These are phyloP conservation scores for Hypoxylon lienhwacheense DNA, from an alignment of 495 filamentous ascomycete genomes.

Conservation along the genomic window DNA sequence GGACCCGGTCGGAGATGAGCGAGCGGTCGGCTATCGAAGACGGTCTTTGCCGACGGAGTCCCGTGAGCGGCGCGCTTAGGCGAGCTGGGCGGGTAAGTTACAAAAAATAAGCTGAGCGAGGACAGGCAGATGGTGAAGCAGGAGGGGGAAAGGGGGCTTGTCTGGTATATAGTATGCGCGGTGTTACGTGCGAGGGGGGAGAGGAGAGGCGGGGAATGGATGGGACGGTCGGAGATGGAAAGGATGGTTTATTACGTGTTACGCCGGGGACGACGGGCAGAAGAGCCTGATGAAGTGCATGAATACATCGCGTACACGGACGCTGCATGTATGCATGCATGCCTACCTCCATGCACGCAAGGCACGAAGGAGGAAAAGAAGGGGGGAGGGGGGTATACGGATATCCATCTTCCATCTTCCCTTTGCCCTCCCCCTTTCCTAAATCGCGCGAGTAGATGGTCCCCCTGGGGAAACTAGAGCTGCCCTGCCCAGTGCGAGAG, in stretches of 20 bases:
- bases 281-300: too few relatives aligned
- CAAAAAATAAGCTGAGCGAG: too few relatives aligned
- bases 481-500: not conserved
- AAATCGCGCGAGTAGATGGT: not conserved
- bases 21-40: constrained; percentile 69
- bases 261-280: constrained; percentile 1
- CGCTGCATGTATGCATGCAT: constrained; percentile 1
- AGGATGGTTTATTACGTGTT: not conserved
- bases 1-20: constrained; percentile 66
- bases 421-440: not conserved
- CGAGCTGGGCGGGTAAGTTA: not conserved
- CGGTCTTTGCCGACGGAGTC: constrained; percentile 62
- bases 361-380: too few relatives aligned
- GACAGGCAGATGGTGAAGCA: too few relatives aligned
- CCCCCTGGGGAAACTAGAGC: not conserved
- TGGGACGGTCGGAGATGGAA: not conserved
- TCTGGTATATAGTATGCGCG: not conserved
- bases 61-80: constrained; percentile 3
- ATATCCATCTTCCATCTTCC: not conserved
- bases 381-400: constrained; percentile 1
- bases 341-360: too few relatives aligned
- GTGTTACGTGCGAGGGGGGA: not conserved
- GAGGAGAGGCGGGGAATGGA: not conserved
- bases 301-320: not conserved
- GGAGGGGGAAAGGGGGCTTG: too few relatives aligned